Evolutionary conservation across 768 basidiomycete species (phyloP), one percentile per base, ranked within the genome.

Genomic region (Tylopilus subfusipes): DNA sequence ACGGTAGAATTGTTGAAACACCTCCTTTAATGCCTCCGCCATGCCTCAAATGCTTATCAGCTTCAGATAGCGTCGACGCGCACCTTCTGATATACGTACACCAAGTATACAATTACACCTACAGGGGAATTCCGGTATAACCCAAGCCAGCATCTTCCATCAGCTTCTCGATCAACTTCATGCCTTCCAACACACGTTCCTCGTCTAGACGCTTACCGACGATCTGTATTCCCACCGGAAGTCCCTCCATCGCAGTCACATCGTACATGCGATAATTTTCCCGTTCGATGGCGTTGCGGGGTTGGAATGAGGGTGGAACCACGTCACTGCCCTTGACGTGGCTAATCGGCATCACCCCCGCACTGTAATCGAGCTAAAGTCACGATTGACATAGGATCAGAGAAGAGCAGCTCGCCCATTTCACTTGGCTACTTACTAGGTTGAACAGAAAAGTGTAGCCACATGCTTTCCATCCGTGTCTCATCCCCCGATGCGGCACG

Each of bases 391-490:
- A 30, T 16, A 16, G 27, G 16, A 25, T 53, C 33, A 58, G 30
- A 45, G 25, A 18, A 13, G 18, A 4, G 24, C 10, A 18, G 11
- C 29, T 7, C 42, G 6, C 5, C 10, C 9, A 4, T 42, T n/a
- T 42, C n/a, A 24, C 22, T 30, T 1, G 33, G 4, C 34, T 12
- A 64, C 78, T 50, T 42, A 85, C 86, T 62, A 88, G 58, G 55
- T 84, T 89, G 71, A 85, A 90, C 30, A 89, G 61, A 61, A 83
- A 81, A 0, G 85, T 82, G 63, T 85, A 86, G 8, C 79, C 80
- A 9, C 81, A 81, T 42, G 82, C 81, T 69, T 80, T 76, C 61
- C 82, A 73, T 16, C 79, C 78, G n/a, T 78, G 77, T 55, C 78
- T 77, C 60, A 77, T 79, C 4, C 76, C 76, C 2, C 77, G 75